These are phyloP conservation scores for Sporothrix euskadiensis DNA, from an alignment of 2,329 filamentous ascomycete species.

Conservation along the genomic window DNA sequence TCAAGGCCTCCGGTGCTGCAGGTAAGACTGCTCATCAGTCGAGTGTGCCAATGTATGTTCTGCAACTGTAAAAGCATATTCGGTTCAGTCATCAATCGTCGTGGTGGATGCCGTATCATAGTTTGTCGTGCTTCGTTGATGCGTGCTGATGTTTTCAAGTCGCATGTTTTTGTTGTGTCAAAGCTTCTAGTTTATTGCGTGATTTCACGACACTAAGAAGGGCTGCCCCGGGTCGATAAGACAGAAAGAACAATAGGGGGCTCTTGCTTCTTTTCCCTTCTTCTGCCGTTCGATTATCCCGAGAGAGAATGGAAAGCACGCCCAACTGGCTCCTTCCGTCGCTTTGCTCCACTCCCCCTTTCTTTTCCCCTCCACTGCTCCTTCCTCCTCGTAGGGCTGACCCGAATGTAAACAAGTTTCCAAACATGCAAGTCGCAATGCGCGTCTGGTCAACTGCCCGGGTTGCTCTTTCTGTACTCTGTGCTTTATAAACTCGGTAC, in stretches of 20 bases:
- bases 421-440: neutral
- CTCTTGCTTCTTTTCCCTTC: neutral
- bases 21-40: neutral
- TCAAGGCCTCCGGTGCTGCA: neutral
- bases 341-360: neutral
- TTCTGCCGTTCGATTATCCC: neutral
- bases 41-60: neutral
- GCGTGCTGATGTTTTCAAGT: too few species aligned
- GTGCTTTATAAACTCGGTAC: neutral
- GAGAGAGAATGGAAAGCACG: neutral
- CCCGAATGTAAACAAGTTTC: neutral
- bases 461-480: neutral
- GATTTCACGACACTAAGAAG: neutral
- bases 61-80: neutral
- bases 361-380: neutral
- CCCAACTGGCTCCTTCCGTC: neutral
- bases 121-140: neutral
- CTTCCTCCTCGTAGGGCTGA: slow-evolving; percentile 25
- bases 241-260: neutral
- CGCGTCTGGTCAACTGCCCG: neutral
- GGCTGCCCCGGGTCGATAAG: neutral
- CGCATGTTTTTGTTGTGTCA: too few species aligned
- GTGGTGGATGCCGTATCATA: neutral
- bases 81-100: neutral
- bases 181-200: too few species aligned